Conservation (phyloP, 2,329 filamentous ascomycete genomes). For the Pseudocercospora macadamiae region DNA sequence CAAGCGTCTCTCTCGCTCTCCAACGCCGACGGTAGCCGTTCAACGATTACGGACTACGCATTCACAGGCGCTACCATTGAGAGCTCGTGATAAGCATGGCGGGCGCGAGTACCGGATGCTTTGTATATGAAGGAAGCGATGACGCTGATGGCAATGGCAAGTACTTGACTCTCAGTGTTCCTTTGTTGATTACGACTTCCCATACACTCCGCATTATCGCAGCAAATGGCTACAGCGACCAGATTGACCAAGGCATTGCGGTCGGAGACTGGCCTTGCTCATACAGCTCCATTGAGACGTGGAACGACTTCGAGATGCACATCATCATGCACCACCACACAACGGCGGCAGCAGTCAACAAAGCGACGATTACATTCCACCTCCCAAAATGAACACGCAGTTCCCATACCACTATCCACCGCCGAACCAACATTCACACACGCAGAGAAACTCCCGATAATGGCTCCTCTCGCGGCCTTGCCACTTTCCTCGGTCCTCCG, state of each 20-base stretch:
- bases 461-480: conserved; percentile 63
- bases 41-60: not conserved
- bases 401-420: conserved; percentile 9
- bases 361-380: conserved; percentile 20
- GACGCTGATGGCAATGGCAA: not conserved
- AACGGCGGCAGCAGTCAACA: conserved; percentile 14
- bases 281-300: not conserved
- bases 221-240: not conserved
- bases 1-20: not conserved
- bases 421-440: not conserved
- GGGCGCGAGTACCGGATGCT: not conserved
- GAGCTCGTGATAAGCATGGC: not conserved
- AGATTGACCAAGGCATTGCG: not conserved
- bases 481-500: conserved; percentile 69
- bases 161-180: not conserved
- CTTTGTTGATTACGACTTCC: not conserved
- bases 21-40: conserved; percentile 1
- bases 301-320: not conserved
- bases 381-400: conserved; percentile 15
- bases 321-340: not conserved
- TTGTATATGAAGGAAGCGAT: conserved; percentile 1
- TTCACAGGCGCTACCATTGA: not conserved
- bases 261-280: not conserved
- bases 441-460: not conserved
- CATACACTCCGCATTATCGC: not conserved